phyloP scores from a whole-genome alignment of 192 early-diverging fungal genomes.

The Coemansia sp. region DNA sequence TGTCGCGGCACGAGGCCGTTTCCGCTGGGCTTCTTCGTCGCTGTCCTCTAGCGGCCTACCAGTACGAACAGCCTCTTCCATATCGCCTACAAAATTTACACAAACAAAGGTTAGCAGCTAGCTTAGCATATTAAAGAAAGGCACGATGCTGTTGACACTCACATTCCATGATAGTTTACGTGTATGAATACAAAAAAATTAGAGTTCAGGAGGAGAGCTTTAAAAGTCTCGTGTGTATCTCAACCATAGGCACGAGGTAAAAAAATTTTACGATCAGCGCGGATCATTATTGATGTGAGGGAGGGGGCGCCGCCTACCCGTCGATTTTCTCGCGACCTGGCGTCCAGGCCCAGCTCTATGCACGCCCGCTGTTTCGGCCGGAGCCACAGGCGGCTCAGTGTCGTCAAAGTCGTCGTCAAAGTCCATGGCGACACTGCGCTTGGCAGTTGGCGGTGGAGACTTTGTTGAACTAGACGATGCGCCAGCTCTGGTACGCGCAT shows the following conservation, averaged over 20 bases:
- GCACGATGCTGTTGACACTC: background rate
- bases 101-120: background rate
- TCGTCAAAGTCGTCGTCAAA: background rate
- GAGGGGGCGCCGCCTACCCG: constrained; percentile 17
- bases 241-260: background rate
- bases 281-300: background rate
- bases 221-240: background rate
- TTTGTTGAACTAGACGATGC: constrained; percentile 3
- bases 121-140: too few species aligned
- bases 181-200: background rate
- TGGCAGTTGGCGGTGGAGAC: constrained; percentile 25
- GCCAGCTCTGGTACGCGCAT: constrained; percentile 3
- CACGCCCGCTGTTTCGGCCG: too few species aligned
- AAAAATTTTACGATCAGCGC: background rate
- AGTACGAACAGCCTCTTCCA: background rate
- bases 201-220: background rate
- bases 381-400: background rate
- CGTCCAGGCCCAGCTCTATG: background rate
- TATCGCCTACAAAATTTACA: background rate
- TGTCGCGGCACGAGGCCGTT: background rate
- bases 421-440: constrained; percentile 8
- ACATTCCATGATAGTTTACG: background rate
- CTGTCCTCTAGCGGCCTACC: background rate
- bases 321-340: constrained; percentile 41
- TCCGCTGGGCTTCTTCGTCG: background rate